Evolutionary conservation across 2,329 filamentous ascomycete genomes (phyloP).

Genomic region (Zarea fungicola): DNA sequence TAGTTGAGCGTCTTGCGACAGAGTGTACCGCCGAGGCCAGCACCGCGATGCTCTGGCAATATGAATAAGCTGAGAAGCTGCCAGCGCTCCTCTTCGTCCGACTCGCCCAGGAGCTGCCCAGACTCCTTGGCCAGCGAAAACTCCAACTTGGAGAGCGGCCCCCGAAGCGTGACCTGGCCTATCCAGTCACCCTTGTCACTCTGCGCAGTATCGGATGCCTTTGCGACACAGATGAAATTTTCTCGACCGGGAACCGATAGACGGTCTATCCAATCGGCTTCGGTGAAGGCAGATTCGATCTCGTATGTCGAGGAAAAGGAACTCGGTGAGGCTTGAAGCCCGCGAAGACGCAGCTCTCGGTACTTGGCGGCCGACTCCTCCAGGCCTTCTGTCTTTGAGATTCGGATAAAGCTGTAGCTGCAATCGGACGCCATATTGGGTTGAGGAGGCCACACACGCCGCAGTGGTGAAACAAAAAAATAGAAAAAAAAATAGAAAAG

Average conservation of each 20-base stretch:
- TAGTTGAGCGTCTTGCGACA: conserved; percentile 13
- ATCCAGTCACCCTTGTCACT: too few species aligned
- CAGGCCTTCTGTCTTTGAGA: neutral
- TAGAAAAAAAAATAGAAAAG: neutral
- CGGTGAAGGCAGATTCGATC: neutral
- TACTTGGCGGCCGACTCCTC: neutral
- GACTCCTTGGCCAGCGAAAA: conserved; percentile 2
- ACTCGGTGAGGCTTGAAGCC: neutral
- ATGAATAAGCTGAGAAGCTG: conserved; percentile 16
- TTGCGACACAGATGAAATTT: conserved; percentile 9
- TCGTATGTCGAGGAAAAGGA: neutral
- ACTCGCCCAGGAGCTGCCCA: neutral
- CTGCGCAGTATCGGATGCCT: neutral
- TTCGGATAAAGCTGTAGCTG: neutral
- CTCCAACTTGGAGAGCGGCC: conserved; percentile 1
- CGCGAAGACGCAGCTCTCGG: neutral
- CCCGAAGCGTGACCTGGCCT: conserved; percentile 13
- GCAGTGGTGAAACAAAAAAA: neutral
- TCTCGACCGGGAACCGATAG: neutral
- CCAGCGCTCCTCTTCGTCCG: conserved; percentile 14
- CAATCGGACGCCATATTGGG: neutral
- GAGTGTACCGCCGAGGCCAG: conserved; percentile 12
- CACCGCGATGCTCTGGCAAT: conserved; percentile 13
- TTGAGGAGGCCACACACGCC: too few species aligned
- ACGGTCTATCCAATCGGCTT: neutral